Evolutionary conservation across 169 alveolate genomes (phyloP).

Genomic region (Eimeria maxima): DNA sequence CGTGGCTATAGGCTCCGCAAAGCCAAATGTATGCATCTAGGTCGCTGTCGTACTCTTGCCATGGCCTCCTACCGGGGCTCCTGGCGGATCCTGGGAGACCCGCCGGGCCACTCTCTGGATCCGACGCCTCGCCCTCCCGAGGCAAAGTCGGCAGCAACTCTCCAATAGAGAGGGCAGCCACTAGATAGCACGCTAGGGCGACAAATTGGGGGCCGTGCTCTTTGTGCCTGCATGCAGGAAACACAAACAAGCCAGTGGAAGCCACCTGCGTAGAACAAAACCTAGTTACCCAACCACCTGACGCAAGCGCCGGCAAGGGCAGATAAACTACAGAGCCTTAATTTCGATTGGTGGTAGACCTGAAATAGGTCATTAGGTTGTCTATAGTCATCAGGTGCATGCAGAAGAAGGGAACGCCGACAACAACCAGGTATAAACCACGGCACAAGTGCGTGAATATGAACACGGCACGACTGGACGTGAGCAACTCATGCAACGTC

Average conservation of each 20-base stretch:
- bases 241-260: conserved; percentile 11
- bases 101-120: neutral
- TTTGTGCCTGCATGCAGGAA: conserved; percentile 50
- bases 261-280: neutral
- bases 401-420: neutral
- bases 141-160: conserved; percentile 42
- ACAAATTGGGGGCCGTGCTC: conserved; percentile 71
- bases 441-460: neutral
- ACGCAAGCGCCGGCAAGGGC: no score
- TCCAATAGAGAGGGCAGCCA: conserved; percentile 82
- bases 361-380: no score
- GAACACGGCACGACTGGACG: neutral
- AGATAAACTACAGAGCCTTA: neutral
- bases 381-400: no score
- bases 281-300: neutral
- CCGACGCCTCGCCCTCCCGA: neutral
- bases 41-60: conserved; percentile 79
- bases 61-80: conserved; percentile 44
- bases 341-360: no score
- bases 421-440: neutral
- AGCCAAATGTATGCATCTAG: conserved; percentile 83
- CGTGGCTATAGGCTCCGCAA: conserved; percentile 82
- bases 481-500: no score
- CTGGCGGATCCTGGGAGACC: neutral
- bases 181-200: conserved; percentile 75